Evolutionary conservation across 768 basidiomycete species (phyloP).

Genomic region (Calocera cornea): DNA sequence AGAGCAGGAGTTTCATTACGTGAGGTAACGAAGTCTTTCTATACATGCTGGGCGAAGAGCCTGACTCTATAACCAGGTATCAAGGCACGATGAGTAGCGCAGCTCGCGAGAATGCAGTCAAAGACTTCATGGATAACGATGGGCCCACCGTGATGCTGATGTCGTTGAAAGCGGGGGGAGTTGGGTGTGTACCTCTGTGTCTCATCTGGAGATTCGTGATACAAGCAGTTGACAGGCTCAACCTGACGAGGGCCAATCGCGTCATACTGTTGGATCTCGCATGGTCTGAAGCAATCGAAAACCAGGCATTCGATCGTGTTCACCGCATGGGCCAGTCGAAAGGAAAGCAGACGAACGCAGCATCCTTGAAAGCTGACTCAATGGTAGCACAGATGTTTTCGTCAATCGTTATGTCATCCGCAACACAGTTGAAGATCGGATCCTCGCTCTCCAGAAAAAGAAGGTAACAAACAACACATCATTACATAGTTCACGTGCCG

Average conservation of each 20-base stretch:
- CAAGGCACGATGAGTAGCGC: constrained; percentile 45
- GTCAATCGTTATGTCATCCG: constrained; percentile 45
- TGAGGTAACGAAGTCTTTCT: constrained; percentile 30
- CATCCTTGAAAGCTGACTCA: neutral
- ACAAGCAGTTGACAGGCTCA: constrained; percentile 26
- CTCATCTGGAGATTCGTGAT: neutral
- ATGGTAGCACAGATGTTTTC: constrained; percentile 24
- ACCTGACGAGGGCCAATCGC: constrained; percentile 49
- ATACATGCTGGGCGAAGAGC: neutral
- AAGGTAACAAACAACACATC: too few relatives aligned
- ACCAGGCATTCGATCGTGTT: constrained; percentile 47
- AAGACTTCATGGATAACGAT: constrained; percentile 46
- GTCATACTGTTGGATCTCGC: constrained; percentile 51
- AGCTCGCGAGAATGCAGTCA: constrained; percentile 42
- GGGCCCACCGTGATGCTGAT: constrained; percentile 42
- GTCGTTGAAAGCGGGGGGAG: constrained; percentile 51
- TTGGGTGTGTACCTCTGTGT: constrained; percentile 25
- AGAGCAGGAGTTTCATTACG: constrained; percentile 32
- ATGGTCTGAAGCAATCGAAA: constrained; percentile 51
- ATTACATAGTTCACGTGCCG: too few relatives aligned
- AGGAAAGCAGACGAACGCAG: neutral
- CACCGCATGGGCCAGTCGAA: constrained; percentile 46
- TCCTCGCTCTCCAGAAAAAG: constrained; percentile 47
- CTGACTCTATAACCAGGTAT: constrained; percentile 28
- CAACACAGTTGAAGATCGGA: constrained; percentile 56